phyloP scores from a whole-genome alignment of 2,329 filamentous ascomycete species.

The Ceratocystis diversiconidia region DNA sequence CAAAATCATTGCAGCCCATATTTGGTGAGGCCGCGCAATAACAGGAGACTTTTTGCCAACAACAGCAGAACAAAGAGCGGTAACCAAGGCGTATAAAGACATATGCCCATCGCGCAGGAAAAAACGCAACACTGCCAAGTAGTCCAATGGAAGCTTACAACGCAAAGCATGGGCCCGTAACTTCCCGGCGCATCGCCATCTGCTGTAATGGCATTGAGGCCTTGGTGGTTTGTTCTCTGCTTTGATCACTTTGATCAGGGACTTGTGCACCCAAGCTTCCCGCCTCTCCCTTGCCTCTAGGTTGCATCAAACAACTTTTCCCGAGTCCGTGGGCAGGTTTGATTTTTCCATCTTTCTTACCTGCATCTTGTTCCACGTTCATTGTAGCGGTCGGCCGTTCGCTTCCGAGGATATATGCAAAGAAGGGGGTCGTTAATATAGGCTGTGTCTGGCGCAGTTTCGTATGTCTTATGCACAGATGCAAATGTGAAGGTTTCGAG shows the following conservation, averaged over 20 bases:
- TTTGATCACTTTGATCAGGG: neutral
- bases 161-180: conserved; percentile 1
- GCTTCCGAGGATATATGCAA: conserved; percentile 1
- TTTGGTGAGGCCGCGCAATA: neutral
- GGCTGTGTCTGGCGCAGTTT: neutral
- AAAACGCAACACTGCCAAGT: neutral
- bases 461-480: neutral
- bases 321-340: neutral
- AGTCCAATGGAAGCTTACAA: conserved; percentile 1
- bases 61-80: neutral
- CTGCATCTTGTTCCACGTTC: conserved; percentile 6
- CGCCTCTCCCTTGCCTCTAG: neutral
- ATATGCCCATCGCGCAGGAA: neutral
- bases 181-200: neutral
- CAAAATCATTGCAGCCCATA: neutral
- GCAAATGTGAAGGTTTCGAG: neutral
- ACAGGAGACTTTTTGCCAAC: conserved; percentile 1
- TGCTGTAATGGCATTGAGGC: neutral
- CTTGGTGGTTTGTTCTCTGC: neutral
- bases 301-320: neutral
- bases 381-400: conserved; percentile 6
- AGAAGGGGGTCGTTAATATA: neutral
- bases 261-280: neutral
- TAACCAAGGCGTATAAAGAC: neutral
- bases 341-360: neutral